Base-by-base conservation (phyloP, 106 monocot genomes). In the Hemerocallis citrina region DNA sequence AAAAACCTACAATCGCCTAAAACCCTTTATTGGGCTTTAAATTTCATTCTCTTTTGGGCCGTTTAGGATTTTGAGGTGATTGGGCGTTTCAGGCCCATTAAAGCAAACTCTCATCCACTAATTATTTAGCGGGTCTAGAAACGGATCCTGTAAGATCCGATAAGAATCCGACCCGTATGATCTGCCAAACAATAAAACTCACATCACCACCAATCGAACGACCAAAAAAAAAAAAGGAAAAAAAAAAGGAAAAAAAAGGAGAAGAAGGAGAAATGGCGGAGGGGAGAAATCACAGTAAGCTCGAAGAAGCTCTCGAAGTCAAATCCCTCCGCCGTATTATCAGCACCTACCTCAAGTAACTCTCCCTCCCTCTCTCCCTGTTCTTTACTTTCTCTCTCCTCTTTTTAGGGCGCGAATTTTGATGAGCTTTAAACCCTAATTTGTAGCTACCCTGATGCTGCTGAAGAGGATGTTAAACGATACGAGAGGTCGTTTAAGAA, bases 261-360 rank as follows among this genome's bases (percentile, higher is more conserved):
- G 28, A 25, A 28, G 9, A 30, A 28, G 9, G 16, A 61, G 44
- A 40, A 42, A 61, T 61, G 61, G 61, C 1, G 9, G 61, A 61
- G 43, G 43, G 13, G 30, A 61, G 61, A n/a, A 42, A 50, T 1
- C 83, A 81, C 73, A 78, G 68, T 62, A 72, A 58, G 67, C 64
- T 79, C 8, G 95, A 96, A 46, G 86, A 81, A 66, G 84, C 68
- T 22, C 86, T 90, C 38, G 95, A 90, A 69, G 77, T 96, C 74
- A 86, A 86, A 56, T 96, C 95, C 38, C 90, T 96, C 30, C 86
- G 95, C 64, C 78, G 90, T 31, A 96, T 96, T 66, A 79, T 96
- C 71, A 78, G 83, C 69, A 83, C 95, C 38, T 96, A 90, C 56
- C 74, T 87, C 71, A 90, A 96, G 90, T 86, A 85, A 45, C 24